Evolutionary conservation across 371 early-diverging fungal genomes (phyloP), one percentile per base, ranked within the genome.

Genomic region (Saksenaea oblongispora): DNA sequence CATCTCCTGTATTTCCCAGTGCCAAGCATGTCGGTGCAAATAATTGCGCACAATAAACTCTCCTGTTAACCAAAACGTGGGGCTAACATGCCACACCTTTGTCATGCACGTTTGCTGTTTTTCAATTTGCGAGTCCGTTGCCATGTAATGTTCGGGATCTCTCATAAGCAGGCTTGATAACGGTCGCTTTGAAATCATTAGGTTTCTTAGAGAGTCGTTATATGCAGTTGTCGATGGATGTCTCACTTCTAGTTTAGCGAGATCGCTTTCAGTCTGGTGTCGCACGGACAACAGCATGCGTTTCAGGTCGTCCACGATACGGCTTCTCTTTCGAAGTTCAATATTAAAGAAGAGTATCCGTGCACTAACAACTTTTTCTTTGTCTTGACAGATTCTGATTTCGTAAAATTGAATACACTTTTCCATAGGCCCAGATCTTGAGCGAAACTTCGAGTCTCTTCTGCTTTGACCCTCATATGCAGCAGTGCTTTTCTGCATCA

Each of bases 1-100:
- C n/a, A 84, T 69, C 59, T 90, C 73, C 31, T 69, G 61, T 11
- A 62, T 18, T 60, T 71, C 80, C 92, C 92, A 93, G 54, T 83
- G 76, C 84, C 89, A 87, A 15, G 85, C 78, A 22, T 71, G 70
- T 37, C 84, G 80, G 4, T 84, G 69, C 35, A 93, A 58, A 67
- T 88, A 91, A 18, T 86, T 83, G 36, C 80, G 74, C 1, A 86
- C 69, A 27, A 85, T 76, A 26, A 78, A 76, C 34, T 81, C 78
- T 1, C 76, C 74, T 11, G 73, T 75, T 14, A 73, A 34, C 39
- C 71, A 65, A 15, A 71, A 55, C 5, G 69, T 63, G 11, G 71
- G 58, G 34, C 64, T 56, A 24, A 62, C 59, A 44, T 65, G 62
- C 73, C 70, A 76, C 42, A 65, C 34, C 11, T 64, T 69, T 36